Base-by-base conservation (phyloP, 2,329 filamentous ascomycete species). In the Stylonectria norvegica region DNA sequence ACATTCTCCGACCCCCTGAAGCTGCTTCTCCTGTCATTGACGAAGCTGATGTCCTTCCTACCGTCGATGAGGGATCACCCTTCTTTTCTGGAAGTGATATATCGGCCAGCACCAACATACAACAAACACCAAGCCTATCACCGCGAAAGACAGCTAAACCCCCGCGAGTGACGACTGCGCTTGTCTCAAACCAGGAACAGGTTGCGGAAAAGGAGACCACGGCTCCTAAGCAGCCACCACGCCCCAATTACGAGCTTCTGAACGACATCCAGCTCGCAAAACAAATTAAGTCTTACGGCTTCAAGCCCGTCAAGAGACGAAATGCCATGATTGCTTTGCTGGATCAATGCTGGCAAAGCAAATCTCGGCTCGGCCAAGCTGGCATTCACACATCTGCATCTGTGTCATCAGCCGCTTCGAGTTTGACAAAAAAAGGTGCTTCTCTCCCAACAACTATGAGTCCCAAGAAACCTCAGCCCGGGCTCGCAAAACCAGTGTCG, bases 221-320 rank as follows among this genome's bases (percentile, higher is more conserved):
- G n/a, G 23, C 33, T 17, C 25, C 36, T 6, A 17, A 34, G 10
- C 43, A 44, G 10, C 45, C 40, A 5, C 39, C 52, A 14, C 63
- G 59, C 34, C 84, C 85, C 2, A 73, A 77, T 9, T 89, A 76
- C 45, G 71, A 76, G 28, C 63, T 75, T 0, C 81, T 78, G 43
- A 81, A 81, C 3, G 81, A 84, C 45, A 64, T 71, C 7, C 77
- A 85, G 42, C 66, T 90, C 12, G 67, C 78, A 3, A 77, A 72
- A 40, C 74, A 84, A 53, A 66, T 90, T 31, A 66, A 73, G 5
- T 69, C 71, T 0, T 89, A 81, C 54, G 84, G 83, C 0, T 89
- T 90, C 63, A 90, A 89, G 57, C 69, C 81, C 1, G 68, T 89
- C 20, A 86, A 82, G 57, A 78, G 70, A 40, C 74, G 86, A 14